Conservation (phyloP, 768 basidiomycete species). For the Tricholoma hemisulphureum region DNA sequence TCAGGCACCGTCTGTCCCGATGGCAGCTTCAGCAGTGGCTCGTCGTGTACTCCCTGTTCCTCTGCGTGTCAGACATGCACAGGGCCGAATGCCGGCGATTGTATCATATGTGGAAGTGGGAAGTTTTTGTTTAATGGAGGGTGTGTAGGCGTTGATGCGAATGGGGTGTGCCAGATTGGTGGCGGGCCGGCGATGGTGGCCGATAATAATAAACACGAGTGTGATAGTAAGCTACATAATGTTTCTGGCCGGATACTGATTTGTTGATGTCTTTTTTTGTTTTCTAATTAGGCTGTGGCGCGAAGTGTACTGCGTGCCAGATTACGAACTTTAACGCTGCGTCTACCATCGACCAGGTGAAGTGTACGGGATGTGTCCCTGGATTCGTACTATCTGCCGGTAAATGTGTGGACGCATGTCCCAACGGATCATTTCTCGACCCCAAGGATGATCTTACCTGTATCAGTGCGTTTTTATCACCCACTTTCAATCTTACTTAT, state of each 20-base stretch:
- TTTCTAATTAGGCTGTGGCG: slow-evolving; percentile 61
- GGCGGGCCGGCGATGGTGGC: slow-evolving; percentile 63
- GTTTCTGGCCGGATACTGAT: neutral
- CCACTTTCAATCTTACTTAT: neutral
- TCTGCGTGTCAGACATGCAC: slow-evolving; percentile 67
- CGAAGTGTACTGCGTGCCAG: slow-evolving; percentile 74
- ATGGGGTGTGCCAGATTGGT: slow-evolving; percentile 59
- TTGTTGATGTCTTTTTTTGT: neutral
- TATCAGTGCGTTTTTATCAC: slow-evolving; percentile 53
- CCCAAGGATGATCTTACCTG: slow-evolving; percentile 75
- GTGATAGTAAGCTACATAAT: slow-evolving; percentile 59
- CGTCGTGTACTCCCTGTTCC: slow-evolving; percentile 57
- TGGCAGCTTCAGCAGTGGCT: slow-evolving; percentile 56
- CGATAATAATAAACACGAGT: slow-evolving; percentile 74
- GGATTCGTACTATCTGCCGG: slow-evolving; percentile 73
- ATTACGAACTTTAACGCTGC: slow-evolving; percentile 70
- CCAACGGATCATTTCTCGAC: slow-evolving; percentile 68
- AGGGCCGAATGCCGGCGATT: slow-evolving; percentile 61
- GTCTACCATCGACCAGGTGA: slow-evolving; percentile 61
- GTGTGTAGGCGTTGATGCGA: slow-evolving; percentile 62
- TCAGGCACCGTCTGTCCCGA: slow-evolving; percentile 60
- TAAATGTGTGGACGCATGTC: slow-evolving; percentile 68
- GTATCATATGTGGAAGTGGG: slow-evolving; percentile 63
- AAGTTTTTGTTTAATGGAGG: slow-evolving; percentile 59
- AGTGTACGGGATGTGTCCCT: slow-evolving; percentile 78